phyloP scores from a whole-genome alignment of 768 basidiomycete species.

The Coprinopsis sp. region DNA sequence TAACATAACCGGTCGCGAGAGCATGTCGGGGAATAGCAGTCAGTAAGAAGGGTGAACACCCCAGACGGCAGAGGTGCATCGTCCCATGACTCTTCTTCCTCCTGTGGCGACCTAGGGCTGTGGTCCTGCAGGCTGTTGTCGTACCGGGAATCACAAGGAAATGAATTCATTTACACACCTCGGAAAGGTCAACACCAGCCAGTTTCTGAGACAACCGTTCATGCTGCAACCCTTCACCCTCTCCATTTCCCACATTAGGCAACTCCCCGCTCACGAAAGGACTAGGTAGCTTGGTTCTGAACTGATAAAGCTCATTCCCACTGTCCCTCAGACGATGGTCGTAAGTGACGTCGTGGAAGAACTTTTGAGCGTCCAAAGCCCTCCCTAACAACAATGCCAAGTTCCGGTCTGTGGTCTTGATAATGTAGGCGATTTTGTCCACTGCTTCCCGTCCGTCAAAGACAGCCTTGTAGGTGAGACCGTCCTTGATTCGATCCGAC shows the following conservation, averaged over 20 bases:
- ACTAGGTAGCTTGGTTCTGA: conserved; percentile 75
- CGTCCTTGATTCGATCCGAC: conserved; percentile 85
- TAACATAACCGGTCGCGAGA: conserved; percentile 93
- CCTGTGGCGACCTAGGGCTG: conserved; percentile 20
- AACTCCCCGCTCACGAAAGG: conserved; percentile 82
- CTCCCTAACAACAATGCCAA: conserved; percentile 92
- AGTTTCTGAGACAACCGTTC: conserved; percentile 11
- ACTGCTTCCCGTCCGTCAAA: conserved; percentile 98
- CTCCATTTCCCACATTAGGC: conserved; percentile 20
- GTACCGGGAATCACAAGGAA: not conserved
- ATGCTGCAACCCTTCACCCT: conserved; percentile 23
- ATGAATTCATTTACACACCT: conserved; percentile 2
- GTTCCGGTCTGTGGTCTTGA: conserved; percentile 97
- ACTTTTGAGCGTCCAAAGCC: conserved; percentile 95
- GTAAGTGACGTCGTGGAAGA: conserved; percentile 99
- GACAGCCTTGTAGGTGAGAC: conserved; percentile 90
- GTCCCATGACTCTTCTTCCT: conserved; percentile 43
- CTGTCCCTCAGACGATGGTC: conserved; percentile 93
- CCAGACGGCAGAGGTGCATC: conserved; percentile 80
- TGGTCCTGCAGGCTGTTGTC: conserved; percentile 10
- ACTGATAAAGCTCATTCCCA: conserved; percentile 87
- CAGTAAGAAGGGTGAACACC: conserved; percentile 93
- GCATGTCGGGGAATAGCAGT: conserved; percentile 98
- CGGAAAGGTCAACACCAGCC: conserved; percentile 2
- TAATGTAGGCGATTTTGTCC: conserved; percentile 95